Evolutionary conservation across 1,284 basidiomycete species (phyloP).

Genomic region (Ustilago tritici): DNA sequence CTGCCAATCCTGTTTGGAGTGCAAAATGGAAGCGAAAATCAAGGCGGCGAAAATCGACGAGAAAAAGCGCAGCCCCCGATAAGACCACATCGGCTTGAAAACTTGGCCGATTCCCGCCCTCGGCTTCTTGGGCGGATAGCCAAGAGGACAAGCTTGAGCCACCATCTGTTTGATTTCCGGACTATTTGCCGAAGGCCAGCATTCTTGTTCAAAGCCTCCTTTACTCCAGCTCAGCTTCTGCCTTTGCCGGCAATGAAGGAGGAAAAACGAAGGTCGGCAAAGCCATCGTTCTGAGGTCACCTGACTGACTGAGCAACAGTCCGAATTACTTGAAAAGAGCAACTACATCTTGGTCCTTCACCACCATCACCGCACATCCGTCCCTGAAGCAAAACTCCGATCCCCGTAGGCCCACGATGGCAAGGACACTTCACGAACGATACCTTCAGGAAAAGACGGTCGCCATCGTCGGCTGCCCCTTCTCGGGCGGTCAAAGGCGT

Average conservation of each 20-base stretch:
- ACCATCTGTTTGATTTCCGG: slow-evolving; percentile 17
- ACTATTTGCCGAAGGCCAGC: slow-evolving; percentile 32
- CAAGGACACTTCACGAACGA: slow-evolving; percentile 45
- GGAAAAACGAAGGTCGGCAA: slow-evolving; percentile 7
- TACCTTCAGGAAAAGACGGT: slow-evolving; percentile 56
- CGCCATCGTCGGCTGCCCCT: slow-evolving; percentile 65
- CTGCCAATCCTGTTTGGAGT: background rate
- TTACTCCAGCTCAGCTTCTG: background rate
- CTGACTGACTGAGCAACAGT: background rate
- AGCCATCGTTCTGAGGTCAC: background rate
- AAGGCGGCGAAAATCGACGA: background rate
- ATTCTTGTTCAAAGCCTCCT: background rate
- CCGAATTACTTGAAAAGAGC: slow-evolving; percentile 12
- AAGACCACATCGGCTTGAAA: background rate
- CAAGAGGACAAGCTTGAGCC: background rate
- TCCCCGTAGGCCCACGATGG: slow-evolving; percentile 18
- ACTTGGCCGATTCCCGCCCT: background rate
- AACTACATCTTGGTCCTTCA: background rate
- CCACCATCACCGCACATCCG: background rate
- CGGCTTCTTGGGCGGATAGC: slow-evolving; percentile 22
- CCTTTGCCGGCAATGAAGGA: slow-evolving; percentile 1
- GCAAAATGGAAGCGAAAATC: background rate
- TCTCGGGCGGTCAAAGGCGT: slow-evolving; percentile 65
- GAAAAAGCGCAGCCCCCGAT: background rate
- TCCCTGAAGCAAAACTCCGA: background rate